Evolutionary conservation across 805 yeast genomes (phyloP), one percentile per base, ranked within the genome.

Genomic region (Metschnikowia vanudenii): DNA sequence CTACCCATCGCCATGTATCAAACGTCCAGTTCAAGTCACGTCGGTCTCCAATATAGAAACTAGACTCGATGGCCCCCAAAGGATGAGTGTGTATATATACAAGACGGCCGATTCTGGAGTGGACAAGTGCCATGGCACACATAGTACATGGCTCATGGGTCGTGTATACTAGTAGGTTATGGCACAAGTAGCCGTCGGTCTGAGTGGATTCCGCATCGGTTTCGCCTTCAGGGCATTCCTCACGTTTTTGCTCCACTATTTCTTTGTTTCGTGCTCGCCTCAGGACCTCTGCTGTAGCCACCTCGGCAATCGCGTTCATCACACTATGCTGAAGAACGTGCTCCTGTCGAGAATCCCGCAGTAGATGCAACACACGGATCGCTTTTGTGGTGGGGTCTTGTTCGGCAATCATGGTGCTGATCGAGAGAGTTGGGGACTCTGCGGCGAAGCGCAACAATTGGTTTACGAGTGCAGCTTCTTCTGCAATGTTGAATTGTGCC

Each of bases 111-210:
- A 94, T 77, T 40, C 99, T 73, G 1, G 98, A 92, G 62, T 94
- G 99, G 10, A 91, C 83, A 34, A 94, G 71, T 0, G 98, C 98
- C 99, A 94, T 94, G 6, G 88, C 69, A 60, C 99, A 94, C 97
- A 92, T 94, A 0, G 88, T 79, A 59, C 99, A 94, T 0, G 99
- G 99, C 63, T 94, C 99, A 61, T 90, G 96, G 0, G 96, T 85
- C 1, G 95, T 86, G 60, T 86, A 89, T 0, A 94, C 89, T 50
- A 87, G 82, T 53, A 81, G 75, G 44, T 83, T 79, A 30, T 84
- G 77, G 60, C 98, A 91, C 2, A 94, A 73, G 59, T 94, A 94
- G 26, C 63, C 59, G 12, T 42, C 57, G 16, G 13, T 28, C 17
- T 48, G 19, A n/a, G n/a, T n/a, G n/a, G n/a, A n/a, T n/a, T n/a